Conservation (phyloP, 352 stramenopile genomes). For the Pythium grandisporangium region DNA sequence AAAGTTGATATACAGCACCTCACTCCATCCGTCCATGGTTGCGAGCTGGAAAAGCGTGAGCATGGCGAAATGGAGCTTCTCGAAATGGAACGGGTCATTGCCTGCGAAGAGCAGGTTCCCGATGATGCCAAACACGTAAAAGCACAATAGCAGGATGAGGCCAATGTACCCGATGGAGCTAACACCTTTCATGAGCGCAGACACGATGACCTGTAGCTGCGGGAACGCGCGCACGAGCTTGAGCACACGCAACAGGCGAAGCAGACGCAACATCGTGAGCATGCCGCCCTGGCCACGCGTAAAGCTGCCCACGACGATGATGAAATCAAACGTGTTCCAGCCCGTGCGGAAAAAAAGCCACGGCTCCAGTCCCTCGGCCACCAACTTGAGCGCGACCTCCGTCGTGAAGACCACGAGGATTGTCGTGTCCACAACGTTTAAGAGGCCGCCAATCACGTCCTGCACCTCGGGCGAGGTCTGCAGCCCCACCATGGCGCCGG, state of each 20-base stretch:
- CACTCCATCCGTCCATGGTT: conserved; percentile 88
- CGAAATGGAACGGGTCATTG: conserved; percentile 88
- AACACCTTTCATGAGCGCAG: conserved; percentile 83
- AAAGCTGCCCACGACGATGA: conserved; percentile 77
- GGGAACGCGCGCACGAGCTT: conserved; percentile 85
- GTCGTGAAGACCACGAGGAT: conserved; percentile 72
- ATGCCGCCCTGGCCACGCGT: conserved; percentile 54
- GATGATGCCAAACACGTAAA: conserved; percentile 89
- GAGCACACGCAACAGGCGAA: conserved; percentile 77
- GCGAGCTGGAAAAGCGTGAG: conserved; percentile 83
- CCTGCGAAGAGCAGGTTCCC: conserved; percentile 85
- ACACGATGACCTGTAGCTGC: conserved; percentile 86
- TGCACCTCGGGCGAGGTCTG: conserved; percentile 53
- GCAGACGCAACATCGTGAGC: conserved; percentile 75
- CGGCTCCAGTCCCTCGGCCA: conserved; percentile 65
- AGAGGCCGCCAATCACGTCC: conserved; percentile 32
- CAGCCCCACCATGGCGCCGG: conserved; percentile 66
- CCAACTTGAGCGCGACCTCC: conserved; percentile 70
- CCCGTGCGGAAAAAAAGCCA: conserved; percentile 64
- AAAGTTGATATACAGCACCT: conserved; percentile 88
- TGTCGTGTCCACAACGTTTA: conserved; percentile 43
- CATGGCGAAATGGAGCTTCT: conserved; percentile 82
- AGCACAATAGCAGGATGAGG: conserved; percentile 83
- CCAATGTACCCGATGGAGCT: conserved; percentile 86
- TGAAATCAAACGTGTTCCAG: conserved; percentile 83